Evolutionary conservation across 805 yeast species (phyloP).

Genomic region (Debaryomyces castellii): DNA sequence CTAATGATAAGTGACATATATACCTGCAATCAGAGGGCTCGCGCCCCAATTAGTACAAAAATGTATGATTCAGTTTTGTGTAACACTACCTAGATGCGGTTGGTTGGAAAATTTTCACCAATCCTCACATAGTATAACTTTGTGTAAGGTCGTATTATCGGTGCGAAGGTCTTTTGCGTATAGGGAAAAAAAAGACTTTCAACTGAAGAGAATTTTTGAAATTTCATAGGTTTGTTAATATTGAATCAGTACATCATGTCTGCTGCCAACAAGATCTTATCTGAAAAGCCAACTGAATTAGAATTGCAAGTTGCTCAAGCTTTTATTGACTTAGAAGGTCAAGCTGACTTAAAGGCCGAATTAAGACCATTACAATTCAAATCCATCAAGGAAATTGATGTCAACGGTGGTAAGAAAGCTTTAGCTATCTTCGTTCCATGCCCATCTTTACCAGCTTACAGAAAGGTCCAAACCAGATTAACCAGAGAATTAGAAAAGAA

Average conservation of each 20-base stretch:
- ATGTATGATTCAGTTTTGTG: background rate
- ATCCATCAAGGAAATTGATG: constrained; percentile 97
- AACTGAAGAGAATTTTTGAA: background rate
- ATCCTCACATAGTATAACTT: background rate
- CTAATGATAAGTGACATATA: background rate
- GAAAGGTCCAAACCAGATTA: constrained; percentile 94
- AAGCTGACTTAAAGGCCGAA: constrained; percentile 96
- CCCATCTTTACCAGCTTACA: constrained; percentile 89
- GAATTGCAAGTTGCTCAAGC: constrained; percentile 99
- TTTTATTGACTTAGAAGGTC: constrained; percentile 92
- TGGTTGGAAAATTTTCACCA: constrained; percentile 1
- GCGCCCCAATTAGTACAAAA: background rate
- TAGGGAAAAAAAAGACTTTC: constrained; percentile 1
- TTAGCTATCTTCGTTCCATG: constrained; percentile 97
- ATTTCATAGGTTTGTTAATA: constrained; percentile 5
- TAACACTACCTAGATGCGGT: background rate
- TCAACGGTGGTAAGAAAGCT: constrained; percentile 97
- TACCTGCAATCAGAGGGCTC: background rate
- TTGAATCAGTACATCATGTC: constrained; percentile 60
- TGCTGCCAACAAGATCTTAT: constrained; percentile 93
- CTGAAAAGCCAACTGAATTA: constrained; percentile 95
- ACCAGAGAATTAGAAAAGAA: constrained; percentile 99
- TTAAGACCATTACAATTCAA: constrained; percentile 98
- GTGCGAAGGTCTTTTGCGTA: constrained; percentile 2
- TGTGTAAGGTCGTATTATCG: background rate